A percentile compares a stretch with the other conserved stretches of the same genome.
phyloP scores from a whole-genome alignment of 208 protist species.

The Trypanosoma caninum region DNA sequence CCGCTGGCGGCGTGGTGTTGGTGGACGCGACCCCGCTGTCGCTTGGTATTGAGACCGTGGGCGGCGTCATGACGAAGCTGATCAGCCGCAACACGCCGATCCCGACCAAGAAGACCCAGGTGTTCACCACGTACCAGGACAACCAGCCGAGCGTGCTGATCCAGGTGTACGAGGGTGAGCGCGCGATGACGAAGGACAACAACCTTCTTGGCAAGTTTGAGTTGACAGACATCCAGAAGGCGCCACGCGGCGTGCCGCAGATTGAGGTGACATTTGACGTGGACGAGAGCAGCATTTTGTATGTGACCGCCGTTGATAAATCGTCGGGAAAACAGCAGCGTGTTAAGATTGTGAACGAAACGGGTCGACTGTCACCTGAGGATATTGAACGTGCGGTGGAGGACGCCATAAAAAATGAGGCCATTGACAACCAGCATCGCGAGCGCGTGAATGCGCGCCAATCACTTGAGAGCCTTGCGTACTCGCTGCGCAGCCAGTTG shows the following conservation, averaged over 20 bases:
- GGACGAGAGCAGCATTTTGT: conserved; percentile 97
- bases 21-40: conserved; percentile 92
- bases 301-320: conserved; percentile 95
- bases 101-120: conserved; percentile 86
- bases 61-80: conserved; percentile 94
- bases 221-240: conserved; percentile 73
- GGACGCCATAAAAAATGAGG: conserved; percentile 75
- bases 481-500: conserved; percentile 51
- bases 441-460: conserved; percentile 88
- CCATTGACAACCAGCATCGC: conserved; percentile 83
- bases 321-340: conserved; percentile 83
- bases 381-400: conserved; percentile 89
- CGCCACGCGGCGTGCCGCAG: conserved; percentile 93
- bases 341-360: conserved; percentile 90
- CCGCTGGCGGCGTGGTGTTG: conserved; percentile 80
- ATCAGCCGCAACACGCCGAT: conserved; percentile 88
- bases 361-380: conserved; percentile 79
- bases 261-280: conserved; percentile 99
- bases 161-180: conserved; percentile 94
- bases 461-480: conserved; percentile 89
- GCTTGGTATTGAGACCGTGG: conserved; percentile 91
- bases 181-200: conserved; percentile 88
- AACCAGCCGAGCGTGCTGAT: conserved; percentile 90
- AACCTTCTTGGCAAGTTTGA: conserved; percentile 94
- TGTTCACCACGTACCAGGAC: conserved; percentile 87